These are phyloP conservation scores for Melanomma pulvis-pyrius DNA, from an alignment of 495 filamentous ascomycete species.

Conservation along the genomic window DNA sequence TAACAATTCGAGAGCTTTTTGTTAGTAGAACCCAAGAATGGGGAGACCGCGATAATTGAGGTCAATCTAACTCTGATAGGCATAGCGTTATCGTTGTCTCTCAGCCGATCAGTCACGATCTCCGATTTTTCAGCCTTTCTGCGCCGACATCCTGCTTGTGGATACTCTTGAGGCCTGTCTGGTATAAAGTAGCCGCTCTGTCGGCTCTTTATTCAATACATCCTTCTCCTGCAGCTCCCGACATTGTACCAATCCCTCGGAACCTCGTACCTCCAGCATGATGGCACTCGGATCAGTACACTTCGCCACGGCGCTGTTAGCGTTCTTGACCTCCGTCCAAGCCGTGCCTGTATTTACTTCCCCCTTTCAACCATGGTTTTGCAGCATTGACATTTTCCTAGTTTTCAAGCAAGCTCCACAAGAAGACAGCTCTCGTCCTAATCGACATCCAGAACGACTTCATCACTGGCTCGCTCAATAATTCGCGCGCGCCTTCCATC, in stretches of 20 bases:
- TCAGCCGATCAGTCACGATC: no score
- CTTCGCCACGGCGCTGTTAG: neutral
- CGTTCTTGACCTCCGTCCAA: neutral
- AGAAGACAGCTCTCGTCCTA: conserved; percentile 41
- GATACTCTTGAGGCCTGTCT: neutral
- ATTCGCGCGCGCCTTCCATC: conserved; percentile 39
- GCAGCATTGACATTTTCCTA: neutral
- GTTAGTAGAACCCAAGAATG: no score
- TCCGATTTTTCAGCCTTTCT: neutral
- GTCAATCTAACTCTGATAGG: no score
- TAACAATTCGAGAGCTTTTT: no score
- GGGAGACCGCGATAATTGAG: no score
- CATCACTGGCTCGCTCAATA: conserved; percentile 41
- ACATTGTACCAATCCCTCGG: no score
- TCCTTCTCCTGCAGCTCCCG: neutral
- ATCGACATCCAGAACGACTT: conserved; percentile 46
- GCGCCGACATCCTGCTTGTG: neutral
- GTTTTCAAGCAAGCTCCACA: conserved; percentile 38
- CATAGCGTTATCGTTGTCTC: no score
- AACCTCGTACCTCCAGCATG: neutral
- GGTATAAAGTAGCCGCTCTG: neutral
- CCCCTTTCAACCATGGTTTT: neutral
- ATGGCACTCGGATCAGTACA: neutral
- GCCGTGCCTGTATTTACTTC: neutral
- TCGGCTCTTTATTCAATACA: neutral